Evolutionary conservation across 108 stramenopile genomes (phyloP).

Genomic region (Cyclotella baltica): DNA sequence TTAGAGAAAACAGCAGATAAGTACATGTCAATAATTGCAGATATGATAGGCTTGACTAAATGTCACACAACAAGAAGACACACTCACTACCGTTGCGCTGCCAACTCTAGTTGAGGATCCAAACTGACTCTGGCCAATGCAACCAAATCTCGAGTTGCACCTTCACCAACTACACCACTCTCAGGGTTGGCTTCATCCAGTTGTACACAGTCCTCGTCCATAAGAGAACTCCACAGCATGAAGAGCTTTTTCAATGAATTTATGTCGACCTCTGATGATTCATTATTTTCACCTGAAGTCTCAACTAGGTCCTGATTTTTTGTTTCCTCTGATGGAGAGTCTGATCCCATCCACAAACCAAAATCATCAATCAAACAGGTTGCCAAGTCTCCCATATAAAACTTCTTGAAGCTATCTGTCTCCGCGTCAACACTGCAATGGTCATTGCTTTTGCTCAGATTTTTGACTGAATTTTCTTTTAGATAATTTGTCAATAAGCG

Average conservation of each 20-base stretch:
- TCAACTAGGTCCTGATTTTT: constrained; percentile 29
- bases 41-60: background rate
- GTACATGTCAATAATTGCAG: background rate
- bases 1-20: background rate
- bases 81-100: constrained; percentile 18
- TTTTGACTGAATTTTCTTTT: background rate
- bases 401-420: constrained; percentile 27
- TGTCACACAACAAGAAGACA: constrained; percentile 4
- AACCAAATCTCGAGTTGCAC: constrained; percentile 35
- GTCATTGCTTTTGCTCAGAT: background rate
- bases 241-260: constrained; percentile 34
- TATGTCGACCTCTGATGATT: constrained; percentile 12
- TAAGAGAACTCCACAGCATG: constrained; percentile 31
- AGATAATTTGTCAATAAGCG: constrained; percentile 26
- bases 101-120: constrained; percentile 38
- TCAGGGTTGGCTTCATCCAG: constrained; percentile 18
- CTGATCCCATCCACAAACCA: constrained; percentile 37
- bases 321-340: background rate
- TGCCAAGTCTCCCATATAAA: constrained; percentile 33
- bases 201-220: constrained; percentile 29
- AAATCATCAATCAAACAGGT: constrained; percentile 39
- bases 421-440: constrained; percentile 1
- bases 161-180: constrained; percentile 21
- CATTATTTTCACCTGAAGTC: constrained; percentile 15
- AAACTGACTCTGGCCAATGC: constrained; percentile 37